Base-by-base conservation (phyloP, 768 basidiomycete genomes). In the Amanita thiersii region DNA sequence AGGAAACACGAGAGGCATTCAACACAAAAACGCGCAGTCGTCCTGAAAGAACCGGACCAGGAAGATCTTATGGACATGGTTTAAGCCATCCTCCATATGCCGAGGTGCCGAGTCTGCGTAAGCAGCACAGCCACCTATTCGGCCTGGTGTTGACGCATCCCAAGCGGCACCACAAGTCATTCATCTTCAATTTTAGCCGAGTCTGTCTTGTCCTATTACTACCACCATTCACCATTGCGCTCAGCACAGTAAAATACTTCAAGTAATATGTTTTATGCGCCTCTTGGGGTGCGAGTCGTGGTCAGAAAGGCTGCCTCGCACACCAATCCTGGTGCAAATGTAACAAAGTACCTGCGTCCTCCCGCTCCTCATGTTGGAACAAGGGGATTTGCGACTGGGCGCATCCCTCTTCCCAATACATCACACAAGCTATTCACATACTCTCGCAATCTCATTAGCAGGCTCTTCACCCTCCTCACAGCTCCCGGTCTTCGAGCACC, bases 401-500 rank as follows among this genome's bases (percentile, higher is more conserved):
- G 26, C 14, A 12, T 19, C 10, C 18, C 15, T 2, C 20, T 12
- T 24, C 28, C 33, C 12, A 55, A 61, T 21, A 56, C 66, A 6
- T 45, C 60, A 20, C 68, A 76, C 49, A 67, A 63, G 41, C 49
- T 82, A 33, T 59, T 81, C 43, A 63, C 65, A 12, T 65, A 73
- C 30, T 71, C 82, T 11, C 73, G 69, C 43, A 69, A 67, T n/a
- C 44, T 82, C 25, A 50, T 85, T 35, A 62, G 73, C 34, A 69
- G 65, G 25, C 68, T 86, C 45, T 68, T 80, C 43, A 62, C 70
- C 8, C 69, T 75, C 40, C 66, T 83, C 24, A 72, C 75, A 26
- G 56, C 81, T 3, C 80, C 81, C 2, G 77, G 78, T 17, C 47
- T 64, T 32, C 61, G 56, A 56, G 62, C 49, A 34, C 63, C 42